Base-by-base conservation (phyloP, 2,329 filamentous ascomycete species). In the Aureobasidium sp. region DNA sequence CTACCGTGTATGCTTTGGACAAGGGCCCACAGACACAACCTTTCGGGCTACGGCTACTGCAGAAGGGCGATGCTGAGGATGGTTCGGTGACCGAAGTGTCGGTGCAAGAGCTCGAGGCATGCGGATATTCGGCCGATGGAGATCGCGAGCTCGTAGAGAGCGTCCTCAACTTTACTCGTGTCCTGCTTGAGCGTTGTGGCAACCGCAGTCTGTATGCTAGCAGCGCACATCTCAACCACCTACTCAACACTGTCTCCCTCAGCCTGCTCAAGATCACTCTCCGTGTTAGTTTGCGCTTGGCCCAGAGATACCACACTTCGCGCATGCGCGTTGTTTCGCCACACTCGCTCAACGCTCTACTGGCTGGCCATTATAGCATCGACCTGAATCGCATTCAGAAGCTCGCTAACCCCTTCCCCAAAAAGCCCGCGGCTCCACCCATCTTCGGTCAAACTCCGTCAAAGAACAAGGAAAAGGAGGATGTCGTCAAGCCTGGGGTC, bases 191-290 rank as follows among this genome's bases (percentile, higher is more conserved):
- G 73, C 94, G 96, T 72, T 99, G 94, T 75, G 94, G 93, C 64
- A 99, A 99, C 72, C 84, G 95, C 68, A 97, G 92, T 77, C 87
- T 99, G 69, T 99, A 97, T 74, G 90, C 88, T 64, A 99, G 94
- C 79, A 97, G 93, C 73, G 82, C 87, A 67, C 90, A 95, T 69
- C 79, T 99, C 64, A 94, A 93, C 72, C 87, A 92, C 71, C 82
- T 99, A 44, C 83, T 99, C 63, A 90, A 97, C 74, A 93, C 89
- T 48, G 93, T 90, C 2, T 92, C 89, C 27, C 81, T 93, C 62
- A 84, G 86, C 31, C 82, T 99, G 53, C 81, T 99, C 60, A 86
- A 89, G 70, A 83, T 84, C 34, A 88, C 91, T 9, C 82, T 99
- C 45, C 86, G 89, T 65, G 84, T 99, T 64, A 87, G 87, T 34